Evolutionary conservation across 169 alveolate species (phyloP), one percentile per base, ranked within the genome.

Genomic region (Eimeria nieschulzi): DNA sequence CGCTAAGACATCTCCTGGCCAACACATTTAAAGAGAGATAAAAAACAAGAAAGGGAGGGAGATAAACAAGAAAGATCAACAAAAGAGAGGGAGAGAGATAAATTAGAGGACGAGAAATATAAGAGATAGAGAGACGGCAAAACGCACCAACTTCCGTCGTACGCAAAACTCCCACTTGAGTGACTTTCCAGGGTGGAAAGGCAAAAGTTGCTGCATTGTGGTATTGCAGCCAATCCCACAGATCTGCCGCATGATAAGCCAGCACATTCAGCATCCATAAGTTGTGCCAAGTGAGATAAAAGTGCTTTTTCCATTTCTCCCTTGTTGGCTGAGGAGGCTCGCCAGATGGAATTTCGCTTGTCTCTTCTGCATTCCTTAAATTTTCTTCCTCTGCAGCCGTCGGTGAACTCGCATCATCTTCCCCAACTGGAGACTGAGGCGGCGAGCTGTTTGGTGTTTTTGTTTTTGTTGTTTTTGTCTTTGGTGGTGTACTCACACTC

Each of bases 101-200:
- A 33, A 33, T 1, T 33, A 33, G 3, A 3, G 46, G 46, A n/a
- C n/a, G n/a, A n/a, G n/a, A n/a, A n/a, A n/a, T n/a, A n/a, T n/a
- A n/a, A n/a, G n/a, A n/a, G n/a, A n/a, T n/a, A n/a, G 46, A 33
- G 0, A 3, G 46, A 33, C 46, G 46, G 6, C 46, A 12, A 7
- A 21, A 51, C 86, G 53, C 86, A 78, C 86, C 86, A 59, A 26
- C 54, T 78, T 78, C 86, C 86, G 71, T 70, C 26, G 86, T 78
- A 39, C 86, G 71, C 12, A 78, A 70, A 21, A 78, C 86, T n/a
- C 86, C 86, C 51, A 78, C 68, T 25, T 53, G 54, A 10, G 54
- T 78, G 25, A 78, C 86, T 53, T 54, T 78, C 86, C 86, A 78
- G 1, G 86, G 86, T 6, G 86, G 86, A 51, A 78, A 78, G 7